Conservation (phyloP, 352 stramenopile species). For the Globisporangium recalcitrans region DNA sequence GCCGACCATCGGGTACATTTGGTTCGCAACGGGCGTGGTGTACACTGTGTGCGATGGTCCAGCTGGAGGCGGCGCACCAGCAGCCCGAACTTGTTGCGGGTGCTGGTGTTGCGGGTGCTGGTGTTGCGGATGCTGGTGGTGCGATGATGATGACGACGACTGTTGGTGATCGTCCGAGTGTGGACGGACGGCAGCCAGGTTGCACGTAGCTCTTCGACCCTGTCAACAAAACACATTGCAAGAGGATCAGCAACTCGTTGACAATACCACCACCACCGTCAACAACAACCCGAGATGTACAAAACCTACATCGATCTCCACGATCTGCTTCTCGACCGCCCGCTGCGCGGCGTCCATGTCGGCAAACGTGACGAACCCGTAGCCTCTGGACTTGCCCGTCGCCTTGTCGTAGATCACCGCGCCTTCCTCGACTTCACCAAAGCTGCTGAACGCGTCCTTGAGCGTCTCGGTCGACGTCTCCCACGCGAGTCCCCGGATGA, state of each 20-base stretch:
- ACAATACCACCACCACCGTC: neutral
- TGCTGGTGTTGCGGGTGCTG: slow-evolving; percentile 8
- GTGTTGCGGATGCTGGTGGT: too few relatives aligned
- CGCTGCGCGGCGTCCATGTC: slow-evolving; percentile 55
- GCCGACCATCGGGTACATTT: slow-evolving; percentile 21
- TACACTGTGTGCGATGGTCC: slow-evolving; percentile 34
- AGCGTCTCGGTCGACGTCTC: slow-evolving; percentile 48
- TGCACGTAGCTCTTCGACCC: slow-evolving; percentile 42
- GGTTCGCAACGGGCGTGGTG: slow-evolving; percentile 16
- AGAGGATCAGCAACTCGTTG: neutral
- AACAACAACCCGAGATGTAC: neutral
- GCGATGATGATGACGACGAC: slow-evolving; percentile 3
- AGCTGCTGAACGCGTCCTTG: slow-evolving; percentile 39
- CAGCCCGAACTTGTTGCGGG: slow-evolving; percentile 9
- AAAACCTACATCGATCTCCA: slow-evolving; percentile 54
- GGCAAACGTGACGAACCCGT: slow-evolving; percentile 62
- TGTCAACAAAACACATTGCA: slow-evolving; percentile 4
- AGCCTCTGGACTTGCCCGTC: slow-evolving; percentile 56
- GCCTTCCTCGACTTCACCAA: slow-evolving; percentile 56
- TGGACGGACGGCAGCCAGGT: slow-evolving; percentile 42
- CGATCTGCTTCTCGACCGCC: slow-evolving; percentile 38
- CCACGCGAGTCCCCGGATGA: slow-evolving; percentile 59
- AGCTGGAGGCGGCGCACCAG: slow-evolving; percentile 1
- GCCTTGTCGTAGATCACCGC: slow-evolving; percentile 59
- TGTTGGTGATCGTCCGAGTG: slow-evolving; percentile 36